Evolutionary conservation across 2,329 filamentous ascomycete species (phyloP), one percentile per base, ranked within the genome.

Genomic region (Fusarium neocosmosporiellum): DNA sequence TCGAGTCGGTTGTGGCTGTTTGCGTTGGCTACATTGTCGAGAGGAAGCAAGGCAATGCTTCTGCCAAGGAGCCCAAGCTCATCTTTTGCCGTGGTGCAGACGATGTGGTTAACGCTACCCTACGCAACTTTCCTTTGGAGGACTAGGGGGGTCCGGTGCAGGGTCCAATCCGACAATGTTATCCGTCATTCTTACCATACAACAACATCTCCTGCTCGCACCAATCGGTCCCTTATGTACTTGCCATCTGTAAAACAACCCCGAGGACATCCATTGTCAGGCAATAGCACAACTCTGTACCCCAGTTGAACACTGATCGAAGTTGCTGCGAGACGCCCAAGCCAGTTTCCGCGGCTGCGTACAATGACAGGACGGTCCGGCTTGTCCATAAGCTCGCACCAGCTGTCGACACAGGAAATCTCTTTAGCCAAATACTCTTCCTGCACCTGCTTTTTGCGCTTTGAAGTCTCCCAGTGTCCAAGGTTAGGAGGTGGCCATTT

Each of bases 71-170:
- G 10, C 68, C 69, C 0, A 71, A 37, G 22, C 68, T 71, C 1
- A 71, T 71, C 1, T 71, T 71, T 7, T 71, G 65, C 14, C 64
- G 64, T 0, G 55, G 65, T 2, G 59, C 65, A 0, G 59, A 65
- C 1, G 65, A 71, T 5, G 11, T 71, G 1, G 59, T 71, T 0
- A 69, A 65, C 1, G 59, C 68, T 1, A 71, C 69, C 2, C 13
- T 71, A 0, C 55, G 69, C 0, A 71, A 69, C 20, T 69, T 71
- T 3, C 22, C 59, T 16, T 50, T n/a, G 16, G 46, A 50, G 24
- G 46, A 50, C 7, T 46, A 46, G 20, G 20, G 27, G 27, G 41
- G 41, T 43, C 39, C 8, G 20, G 20, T 43, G 16, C 20, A 5
- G 13, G 22, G 13, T 14, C 13, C 20, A 14, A 43, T 22, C 13